A percentile compares a stretch with the other conserved stretches of the same genome.
These are phyloP conservation scores for Entophlyctis helioformis DNA, from an alignment of 192 early-diverging fungal species.

Conservation along the genomic window DNA sequence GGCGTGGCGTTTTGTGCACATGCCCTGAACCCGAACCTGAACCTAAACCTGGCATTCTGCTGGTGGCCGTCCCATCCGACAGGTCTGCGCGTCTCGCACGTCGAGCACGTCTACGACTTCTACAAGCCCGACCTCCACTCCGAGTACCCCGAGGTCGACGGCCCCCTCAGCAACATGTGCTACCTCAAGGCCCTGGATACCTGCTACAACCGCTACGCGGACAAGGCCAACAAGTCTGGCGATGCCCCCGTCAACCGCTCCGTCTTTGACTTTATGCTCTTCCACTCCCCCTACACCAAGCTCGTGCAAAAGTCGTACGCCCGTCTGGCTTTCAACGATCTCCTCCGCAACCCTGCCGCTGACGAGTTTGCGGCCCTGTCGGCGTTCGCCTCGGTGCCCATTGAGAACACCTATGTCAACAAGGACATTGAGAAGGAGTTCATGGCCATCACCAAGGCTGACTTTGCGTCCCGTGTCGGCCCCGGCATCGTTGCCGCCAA, in stretches of 20 bases:
- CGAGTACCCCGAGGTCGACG: conserved; percentile 97
- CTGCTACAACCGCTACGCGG: conserved; percentile 74
- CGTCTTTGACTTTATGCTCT: conserved; percentile 75
- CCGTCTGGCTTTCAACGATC: conserved; percentile 88
- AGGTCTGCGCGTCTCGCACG: conserved; percentile 78
- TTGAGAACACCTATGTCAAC: conserved; percentile 69
- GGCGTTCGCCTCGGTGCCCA: conserved; percentile 40
- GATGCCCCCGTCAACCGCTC: conserved; percentile 35
- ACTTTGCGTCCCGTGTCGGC: conserved; percentile 62
- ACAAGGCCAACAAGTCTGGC: conserved; percentile 39
- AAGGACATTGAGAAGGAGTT: conserved; percentile 90
- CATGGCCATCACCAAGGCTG: conserved; percentile 62
- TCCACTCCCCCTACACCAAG: conserved; percentile 98
- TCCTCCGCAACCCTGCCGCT: conserved; percentile 62
- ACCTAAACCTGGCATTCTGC: too few species aligned
- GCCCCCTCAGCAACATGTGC: conserved; percentile 83
- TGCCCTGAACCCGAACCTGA: neutral
- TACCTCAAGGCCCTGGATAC: conserved; percentile 85
- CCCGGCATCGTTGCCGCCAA: conserved; percentile 69
- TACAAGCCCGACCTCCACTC: conserved; percentile 97
- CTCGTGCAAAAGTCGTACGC: conserved; percentile 91
- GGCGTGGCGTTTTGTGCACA: neutral
- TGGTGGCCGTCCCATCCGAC: too few species aligned
- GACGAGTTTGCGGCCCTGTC: conserved; percentile 15
- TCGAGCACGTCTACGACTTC: conserved; percentile 97